Conservation (phyloP, 2,329 filamentous ascomycete genomes). For the Magnaporthales sp. region DNA sequence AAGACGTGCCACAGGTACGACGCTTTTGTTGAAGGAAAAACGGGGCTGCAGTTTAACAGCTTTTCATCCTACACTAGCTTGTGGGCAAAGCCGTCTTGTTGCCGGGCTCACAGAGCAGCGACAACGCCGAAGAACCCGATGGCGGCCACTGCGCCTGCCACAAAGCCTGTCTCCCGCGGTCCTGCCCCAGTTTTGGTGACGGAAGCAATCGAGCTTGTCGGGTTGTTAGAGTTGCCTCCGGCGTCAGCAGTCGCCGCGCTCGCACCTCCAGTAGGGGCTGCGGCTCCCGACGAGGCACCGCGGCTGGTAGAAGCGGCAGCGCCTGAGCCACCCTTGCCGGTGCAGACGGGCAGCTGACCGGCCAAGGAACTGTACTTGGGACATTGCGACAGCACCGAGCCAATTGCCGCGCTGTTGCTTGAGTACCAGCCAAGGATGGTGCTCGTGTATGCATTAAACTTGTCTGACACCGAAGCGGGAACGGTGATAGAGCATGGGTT, state of each 20-base stretch:
- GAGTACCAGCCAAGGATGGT: not conserved
- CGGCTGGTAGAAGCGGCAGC: not conserved
- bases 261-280: not conserved
- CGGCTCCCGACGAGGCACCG: not conserved
- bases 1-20: not conserved
- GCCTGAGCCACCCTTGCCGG: not conserved
- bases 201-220: not conserved
- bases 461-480: not conserved
- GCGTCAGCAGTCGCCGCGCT: not conserved
- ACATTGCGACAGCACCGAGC: not conserved
- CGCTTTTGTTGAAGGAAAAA: not conserved
- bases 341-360: not conserved
- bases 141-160: slow-evolving; percentile 12
- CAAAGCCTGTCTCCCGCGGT: slow-evolving; percentile 16
- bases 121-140: slow-evolving; percentile 19
- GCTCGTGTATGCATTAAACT: not conserved
- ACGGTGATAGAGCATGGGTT: not conserved
- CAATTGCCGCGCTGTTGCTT: not conserved
- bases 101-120: slow-evolving; percentile 14
- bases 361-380: not conserved
- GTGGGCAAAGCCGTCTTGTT: not conserved
- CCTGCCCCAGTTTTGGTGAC: slow-evolving; percentile 3
- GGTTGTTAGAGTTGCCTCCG: not conserved
- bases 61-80: not conserved
- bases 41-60: not conserved